Evolutionary conservation across 176 grass and related monocot genomes (phyloP).

Genomic region (Olyra latifolia): DNA sequence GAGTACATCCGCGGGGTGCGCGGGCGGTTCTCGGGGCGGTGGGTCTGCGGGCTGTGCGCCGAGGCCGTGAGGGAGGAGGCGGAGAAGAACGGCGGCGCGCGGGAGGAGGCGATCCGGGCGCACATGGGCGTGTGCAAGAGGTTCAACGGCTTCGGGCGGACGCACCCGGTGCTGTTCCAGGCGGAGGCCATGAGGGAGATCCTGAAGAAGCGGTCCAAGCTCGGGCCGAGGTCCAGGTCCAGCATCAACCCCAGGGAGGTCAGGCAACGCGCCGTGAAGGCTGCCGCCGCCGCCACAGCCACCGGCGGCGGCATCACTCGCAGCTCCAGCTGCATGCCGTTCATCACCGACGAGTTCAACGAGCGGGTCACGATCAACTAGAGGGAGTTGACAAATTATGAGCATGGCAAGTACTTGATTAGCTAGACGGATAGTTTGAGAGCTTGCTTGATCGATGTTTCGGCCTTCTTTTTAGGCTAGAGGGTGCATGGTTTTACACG

Average conservation of each 20-base stretch:
- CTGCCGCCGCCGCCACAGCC: background rate
- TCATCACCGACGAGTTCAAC: conserved; percentile 58
- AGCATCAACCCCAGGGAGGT: conserved; percentile 60
- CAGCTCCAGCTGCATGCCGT: conserved; percentile 90
- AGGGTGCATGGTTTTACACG: conserved; percentile 23
- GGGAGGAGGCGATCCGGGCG: conserved; percentile 48
- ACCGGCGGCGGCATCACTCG: conserved; percentile 36
- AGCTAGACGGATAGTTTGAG: background rate
- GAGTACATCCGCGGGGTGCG: conserved; percentile 73
- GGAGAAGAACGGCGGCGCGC: conserved; percentile 41
- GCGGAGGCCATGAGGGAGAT: conserved; percentile 91
- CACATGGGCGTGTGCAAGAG: conserved; percentile 71
- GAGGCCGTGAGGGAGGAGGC: conserved; percentile 71
- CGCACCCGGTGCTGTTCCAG: conserved; percentile 80
- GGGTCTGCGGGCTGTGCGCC: conserved; percentile 75
- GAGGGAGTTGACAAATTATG: background rate
- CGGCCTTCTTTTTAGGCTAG: conserved; percentile 15
- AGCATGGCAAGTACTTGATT: conserved; percentile 8
- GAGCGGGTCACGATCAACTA: background rate
- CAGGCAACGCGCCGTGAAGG: conserved; percentile 5
- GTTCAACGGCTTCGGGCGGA: conserved; percentile 76
- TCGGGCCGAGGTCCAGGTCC: conserved; percentile 46
- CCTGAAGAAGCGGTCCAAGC: conserved; percentile 68
- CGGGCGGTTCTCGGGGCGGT: conserved; percentile 62
- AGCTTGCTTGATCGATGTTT: conserved; percentile 16